These are phyloP conservation scores for Chaetothyriales sp. DNA, from an alignment of 2,329 filamentous ascomycete species.

Conservation along the genomic window DNA sequence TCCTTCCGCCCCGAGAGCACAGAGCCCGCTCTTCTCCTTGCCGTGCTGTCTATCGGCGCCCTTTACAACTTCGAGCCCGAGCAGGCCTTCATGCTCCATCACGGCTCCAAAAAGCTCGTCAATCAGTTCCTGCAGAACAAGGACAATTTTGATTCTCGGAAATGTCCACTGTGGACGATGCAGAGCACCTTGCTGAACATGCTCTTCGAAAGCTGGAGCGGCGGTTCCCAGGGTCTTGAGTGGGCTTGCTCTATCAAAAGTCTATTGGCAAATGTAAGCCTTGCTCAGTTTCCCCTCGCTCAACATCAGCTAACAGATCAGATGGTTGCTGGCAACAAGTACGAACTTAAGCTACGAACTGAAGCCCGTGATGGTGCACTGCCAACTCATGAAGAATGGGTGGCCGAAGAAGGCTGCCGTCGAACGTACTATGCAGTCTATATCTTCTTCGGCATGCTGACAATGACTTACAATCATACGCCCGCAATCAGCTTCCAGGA, in stretches of 20 bases:
- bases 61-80: slow-evolving; percentile 96
- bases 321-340: slow-evolving; percentile 95
- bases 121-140: slow-evolving; percentile 97
- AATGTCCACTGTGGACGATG: slow-evolving; percentile 96
- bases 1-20: slow-evolving; percentile 72
- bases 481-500: slow-evolving; percentile 97
- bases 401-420: slow-evolving; percentile 89
- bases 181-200: slow-evolving; percentile 94
- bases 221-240: slow-evolving; percentile 89
- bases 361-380: slow-evolving; percentile 65
- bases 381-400: slow-evolving; percentile 77
- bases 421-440: slow-evolving; percentile 97
- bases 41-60: slow-evolving; percentile 86
- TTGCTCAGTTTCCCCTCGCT: slow-evolving; percentile 3
- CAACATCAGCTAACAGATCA: slow-evolving; percentile 18
- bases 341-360: slow-evolving; percentile 84
- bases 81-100: slow-evolving; percentile 91
- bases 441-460: slow-evolving; percentile 94
- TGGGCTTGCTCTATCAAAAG: slow-evolving; percentile 99
- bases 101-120: slow-evolving; percentile 91
- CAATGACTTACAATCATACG: slow-evolving; percentile 93
- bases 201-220: slow-evolving; percentile 98
- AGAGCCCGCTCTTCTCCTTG: slow-evolving; percentile 69
- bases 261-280: slow-evolving; percentile 61
- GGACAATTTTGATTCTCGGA: slow-evolving; percentile 95